Conservation (phyloP, 169 alveolate genomes). For the Plasmodium inui region DNA sequence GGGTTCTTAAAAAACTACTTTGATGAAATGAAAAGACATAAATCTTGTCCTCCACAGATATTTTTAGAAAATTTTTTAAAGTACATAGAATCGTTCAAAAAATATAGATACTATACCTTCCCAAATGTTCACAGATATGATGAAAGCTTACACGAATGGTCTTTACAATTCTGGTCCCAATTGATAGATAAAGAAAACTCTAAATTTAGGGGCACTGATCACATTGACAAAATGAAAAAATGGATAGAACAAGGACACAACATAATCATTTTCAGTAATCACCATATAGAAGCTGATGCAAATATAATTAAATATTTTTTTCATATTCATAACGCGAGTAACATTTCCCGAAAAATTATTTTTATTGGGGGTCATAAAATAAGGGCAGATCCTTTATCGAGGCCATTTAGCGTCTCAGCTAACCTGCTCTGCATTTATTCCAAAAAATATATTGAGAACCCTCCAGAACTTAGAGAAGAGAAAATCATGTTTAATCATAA, state of each 20-base stretch:
- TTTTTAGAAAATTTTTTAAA: constrained; percentile 24
- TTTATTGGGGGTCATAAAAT: constrained; percentile 77
- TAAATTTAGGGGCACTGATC: constrained; percentile 39
- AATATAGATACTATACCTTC: constrained; percentile 54
- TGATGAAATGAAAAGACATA: constrained; percentile 50
- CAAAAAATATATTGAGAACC: constrained; percentile 72
- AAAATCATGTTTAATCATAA: constrained; percentile 61
- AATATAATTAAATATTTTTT: constrained; percentile 65
- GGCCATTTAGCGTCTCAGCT: constrained; percentile 71
- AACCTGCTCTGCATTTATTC: constrained; percentile 66
- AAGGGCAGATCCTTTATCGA: constrained; percentile 71
- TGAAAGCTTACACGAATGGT: constrained; percentile 64
- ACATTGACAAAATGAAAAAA: constrained; percentile 40
- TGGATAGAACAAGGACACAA: constrained; percentile 72
- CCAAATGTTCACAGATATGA: constrained; percentile 72
- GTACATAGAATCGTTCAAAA: constrained; percentile 53
- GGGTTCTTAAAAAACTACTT: constrained; percentile 64
- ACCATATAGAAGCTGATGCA: constrained; percentile 78
- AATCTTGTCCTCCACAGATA: constrained; percentile 58
- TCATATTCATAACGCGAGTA: constrained; percentile 21
- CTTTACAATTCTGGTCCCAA: constrained; percentile 67
- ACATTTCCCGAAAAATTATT: constrained; percentile 68
- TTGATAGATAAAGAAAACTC: constrained; percentile 65
- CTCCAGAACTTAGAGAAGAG: constrained; percentile 73
- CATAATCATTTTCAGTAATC: constrained; percentile 66